Conservation (phyloP, 345 rosid genomes). For the Pugionium dolabratum region DNA sequence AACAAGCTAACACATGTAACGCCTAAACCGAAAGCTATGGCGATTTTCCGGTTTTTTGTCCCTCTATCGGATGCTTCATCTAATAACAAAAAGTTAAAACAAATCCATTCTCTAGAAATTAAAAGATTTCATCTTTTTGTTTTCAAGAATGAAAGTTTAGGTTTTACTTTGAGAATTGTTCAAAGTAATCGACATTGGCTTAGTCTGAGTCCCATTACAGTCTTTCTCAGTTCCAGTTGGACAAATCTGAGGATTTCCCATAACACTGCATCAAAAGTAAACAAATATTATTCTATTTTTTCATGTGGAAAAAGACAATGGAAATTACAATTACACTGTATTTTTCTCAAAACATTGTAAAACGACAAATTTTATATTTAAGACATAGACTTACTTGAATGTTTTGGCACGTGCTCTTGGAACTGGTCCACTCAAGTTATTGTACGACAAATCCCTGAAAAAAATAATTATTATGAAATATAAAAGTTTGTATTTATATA, state of each 20-base stretch:
- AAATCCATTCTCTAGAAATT: not conserved
- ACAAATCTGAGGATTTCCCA: constrained; percentile 87
- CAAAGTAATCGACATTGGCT: constrained; percentile 47
- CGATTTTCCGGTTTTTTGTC: constrained; percentile 59
- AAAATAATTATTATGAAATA: constrained; percentile 9
- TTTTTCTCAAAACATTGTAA: constrained; percentile 14
- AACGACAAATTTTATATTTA: constrained; percentile 16
- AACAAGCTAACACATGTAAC: constrained; percentile 67
- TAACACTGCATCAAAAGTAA: constrained; percentile 49
- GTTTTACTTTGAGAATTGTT: constrained; percentile 59
- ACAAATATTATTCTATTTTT: not conserved
- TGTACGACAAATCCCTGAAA: constrained; percentile 62
- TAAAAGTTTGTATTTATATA: no score
- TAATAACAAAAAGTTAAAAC: constrained; percentile 25
- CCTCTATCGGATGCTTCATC: constrained; percentile 52
- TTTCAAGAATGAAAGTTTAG: constrained; percentile 14
- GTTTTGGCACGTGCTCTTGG: constrained; percentile 56
- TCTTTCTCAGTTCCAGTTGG: constrained; percentile 55
- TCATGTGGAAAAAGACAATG: not conserved
- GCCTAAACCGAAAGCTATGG: constrained; percentile 67
- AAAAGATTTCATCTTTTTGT: not conserved
- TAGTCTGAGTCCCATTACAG: constrained; percentile 61
- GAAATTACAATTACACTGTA: constrained; percentile 2
- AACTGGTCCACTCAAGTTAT: constrained; percentile 62
- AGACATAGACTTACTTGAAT: constrained; percentile 60